phyloP scores from a whole-genome alignment of 306 rosid genomes.

The Pyrus bretschneideri region DNA sequence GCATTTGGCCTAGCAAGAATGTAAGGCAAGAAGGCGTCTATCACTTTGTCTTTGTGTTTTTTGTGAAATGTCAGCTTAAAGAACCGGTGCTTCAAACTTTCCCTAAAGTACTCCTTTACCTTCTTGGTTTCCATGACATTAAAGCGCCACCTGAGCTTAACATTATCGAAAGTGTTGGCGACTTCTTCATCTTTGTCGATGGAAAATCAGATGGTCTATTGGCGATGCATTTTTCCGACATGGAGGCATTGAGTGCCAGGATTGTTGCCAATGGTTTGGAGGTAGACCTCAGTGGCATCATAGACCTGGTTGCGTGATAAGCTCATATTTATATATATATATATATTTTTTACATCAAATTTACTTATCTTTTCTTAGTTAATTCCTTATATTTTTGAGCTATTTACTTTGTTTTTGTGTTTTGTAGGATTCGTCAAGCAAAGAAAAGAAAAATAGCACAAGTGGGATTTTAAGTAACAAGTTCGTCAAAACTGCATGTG shows the following conservation, averaged over 20 bases:
- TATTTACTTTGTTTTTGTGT: too few relatives aligned
- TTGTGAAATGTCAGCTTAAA: conserved; percentile 23
- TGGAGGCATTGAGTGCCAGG: conserved; percentile 13
- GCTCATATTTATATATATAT: too few relatives aligned
- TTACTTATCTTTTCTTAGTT: too few relatives aligned
- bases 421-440: too few relatives aligned
- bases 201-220: conserved; percentile 14
- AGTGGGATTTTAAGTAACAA: too few relatives aligned
- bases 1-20: conserved; percentile 14
- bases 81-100: not conserved
- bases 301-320: conserved; percentile 27
- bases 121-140: not conserved
- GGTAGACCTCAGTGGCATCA: conserved; percentile 27
- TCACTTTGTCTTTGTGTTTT: conserved; percentile 16
- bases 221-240: conserved; percentile 13
- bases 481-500: too few relatives aligned
- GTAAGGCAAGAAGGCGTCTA: conserved; percentile 15
- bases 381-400: too few relatives aligned
- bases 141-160: conserved; percentile 19
- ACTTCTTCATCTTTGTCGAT: conserved; percentile 17
- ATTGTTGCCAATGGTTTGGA: conserved; percentile 13
- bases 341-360: too few relatives aligned
- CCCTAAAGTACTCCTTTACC: not conserved
- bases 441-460: too few relatives aligned
- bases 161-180: not conserved